Evolutionary conservation across 768 basidiomycete species (phyloP).

Genomic region (Harrya chromipes): DNA sequence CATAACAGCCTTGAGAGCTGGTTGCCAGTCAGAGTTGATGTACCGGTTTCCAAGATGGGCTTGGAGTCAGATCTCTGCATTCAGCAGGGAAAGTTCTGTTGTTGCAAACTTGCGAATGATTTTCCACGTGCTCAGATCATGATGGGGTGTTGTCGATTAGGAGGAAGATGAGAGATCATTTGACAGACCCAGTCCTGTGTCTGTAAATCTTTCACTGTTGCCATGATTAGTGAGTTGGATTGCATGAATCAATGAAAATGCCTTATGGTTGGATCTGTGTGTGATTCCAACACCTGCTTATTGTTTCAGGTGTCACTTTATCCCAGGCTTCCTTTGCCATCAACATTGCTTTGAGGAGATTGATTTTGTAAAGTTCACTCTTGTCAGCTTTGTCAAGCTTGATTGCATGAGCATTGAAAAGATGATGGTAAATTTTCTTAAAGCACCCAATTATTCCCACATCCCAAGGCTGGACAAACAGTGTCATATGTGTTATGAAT

Average conservation of each 20-base stretch:
- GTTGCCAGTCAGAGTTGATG: neutral
- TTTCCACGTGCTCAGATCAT: conserved; percentile 5
- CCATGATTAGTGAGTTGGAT: no score
- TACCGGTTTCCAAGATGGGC: neutral
- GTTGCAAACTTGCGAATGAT: conserved; percentile 6
- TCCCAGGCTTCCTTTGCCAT: no score
- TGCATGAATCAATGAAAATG: no score
- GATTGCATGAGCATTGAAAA: neutral
- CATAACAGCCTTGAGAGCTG: neutral
- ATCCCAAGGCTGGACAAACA: neutral
- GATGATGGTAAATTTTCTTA: conserved; percentile 22
- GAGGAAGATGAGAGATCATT: no score
- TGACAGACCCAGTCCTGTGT: no score
- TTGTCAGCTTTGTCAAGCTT: conserved; percentile 1
- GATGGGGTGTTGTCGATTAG: neutral
- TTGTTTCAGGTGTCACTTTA: no score
- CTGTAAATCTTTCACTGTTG: no score
- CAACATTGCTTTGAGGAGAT: conserved; percentile 3
- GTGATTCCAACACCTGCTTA: no score
- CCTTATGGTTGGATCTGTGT: no score
- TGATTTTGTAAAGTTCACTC: conserved; percentile 1
- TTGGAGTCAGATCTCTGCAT: neutral
- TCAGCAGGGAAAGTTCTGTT: neutral
- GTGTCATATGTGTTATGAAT: neutral
- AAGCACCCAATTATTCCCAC: neutral